A percentile compares a stretch with the other conserved stretches of the same genome.
Conservation (phyloP, 805 yeast species). For the Brettanomyces sp. region DNA sequence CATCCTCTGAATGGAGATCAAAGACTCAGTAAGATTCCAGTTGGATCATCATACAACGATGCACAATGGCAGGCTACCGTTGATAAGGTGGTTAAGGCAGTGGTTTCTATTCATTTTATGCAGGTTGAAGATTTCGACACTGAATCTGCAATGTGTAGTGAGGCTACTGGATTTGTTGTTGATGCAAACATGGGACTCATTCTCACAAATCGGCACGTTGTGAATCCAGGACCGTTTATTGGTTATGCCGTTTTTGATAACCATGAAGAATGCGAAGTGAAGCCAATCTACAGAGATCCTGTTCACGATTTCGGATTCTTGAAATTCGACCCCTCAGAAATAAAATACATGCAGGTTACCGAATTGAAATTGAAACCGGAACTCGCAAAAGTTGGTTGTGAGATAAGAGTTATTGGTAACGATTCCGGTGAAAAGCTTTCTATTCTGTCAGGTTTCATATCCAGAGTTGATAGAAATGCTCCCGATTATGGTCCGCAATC, state of each 20-base stretch:
- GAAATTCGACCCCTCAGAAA: conserved; percentile 59
- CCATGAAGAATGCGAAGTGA: conserved; percentile 85
- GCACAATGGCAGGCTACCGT: conserved; percentile 74
- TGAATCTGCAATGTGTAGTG: conserved; percentile 69
- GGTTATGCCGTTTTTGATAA: conserved; percentile 91
- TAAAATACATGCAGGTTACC: conserved; percentile 65
- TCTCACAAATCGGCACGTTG: conserved; percentile 88
- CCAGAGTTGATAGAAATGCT: conserved; percentile 83
- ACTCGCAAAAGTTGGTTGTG: conserved; percentile 82
- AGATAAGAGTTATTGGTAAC: conserved; percentile 90
- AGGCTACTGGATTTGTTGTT: conserved; percentile 95
- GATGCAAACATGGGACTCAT: conserved; percentile 76
- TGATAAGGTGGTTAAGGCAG: conserved; percentile 71
- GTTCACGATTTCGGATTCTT: conserved; percentile 92
- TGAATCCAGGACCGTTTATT: conserved; percentile 88
- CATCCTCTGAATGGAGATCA: too few species aligned
- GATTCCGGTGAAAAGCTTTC: conserved; percentile 93
- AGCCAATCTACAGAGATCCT: conserved; percentile 84
- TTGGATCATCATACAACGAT: conserved; percentile 14
- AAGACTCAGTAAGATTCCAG: background rate
- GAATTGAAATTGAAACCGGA: conserved; percentile 70
- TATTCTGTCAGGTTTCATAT: conserved; percentile 78
- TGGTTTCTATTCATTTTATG: conserved; percentile 82
- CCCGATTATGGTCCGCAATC: conserved; percentile 87
- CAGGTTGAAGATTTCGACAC: conserved; percentile 84